A percentile compares a stretch with the other conserved stretches of the same genome.
These are phyloP conservation scores for Solanum hybrid DNA, from an alignment of 305 asterid species.

Conservation along the genomic window DNA sequence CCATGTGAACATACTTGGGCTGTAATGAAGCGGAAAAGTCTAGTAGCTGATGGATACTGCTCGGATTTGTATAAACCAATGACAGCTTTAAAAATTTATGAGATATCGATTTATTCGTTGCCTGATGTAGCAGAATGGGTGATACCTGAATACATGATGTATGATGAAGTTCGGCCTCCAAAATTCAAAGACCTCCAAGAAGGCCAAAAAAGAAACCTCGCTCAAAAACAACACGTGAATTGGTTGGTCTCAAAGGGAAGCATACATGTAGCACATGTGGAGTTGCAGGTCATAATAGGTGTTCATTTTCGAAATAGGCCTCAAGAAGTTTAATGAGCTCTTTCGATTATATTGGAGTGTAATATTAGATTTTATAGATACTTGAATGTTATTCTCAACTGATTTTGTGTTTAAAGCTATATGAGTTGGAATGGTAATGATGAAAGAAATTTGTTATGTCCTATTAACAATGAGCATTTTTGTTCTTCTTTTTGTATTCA, in stretches of 20 bases:
- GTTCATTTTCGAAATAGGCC: neutral
- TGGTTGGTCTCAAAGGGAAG: neutral
- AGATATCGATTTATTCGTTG: accelerated
- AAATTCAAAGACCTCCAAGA: neutral
- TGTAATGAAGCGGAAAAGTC: neutral
- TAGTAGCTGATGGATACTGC: neutral
- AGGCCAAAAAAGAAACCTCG: neutral
- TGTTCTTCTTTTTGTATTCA: too few species aligned
- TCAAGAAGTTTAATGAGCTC: neutral
- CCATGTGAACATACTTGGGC: neutral
- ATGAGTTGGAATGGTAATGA: too few species aligned
- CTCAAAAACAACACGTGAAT: neutral
- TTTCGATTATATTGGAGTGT: too few species aligned
- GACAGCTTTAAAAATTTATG: too few species aligned
- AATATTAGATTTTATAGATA: too few species aligned
- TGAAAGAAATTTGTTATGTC: too few species aligned
- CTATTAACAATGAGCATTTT: too few species aligned
- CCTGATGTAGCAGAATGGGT: neutral
- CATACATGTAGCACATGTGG: neutral
- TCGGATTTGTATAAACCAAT: too few species aligned
- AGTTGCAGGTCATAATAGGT: neutral
- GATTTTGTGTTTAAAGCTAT: too few species aligned
- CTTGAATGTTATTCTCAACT: too few species aligned
- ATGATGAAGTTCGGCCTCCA: neutral
- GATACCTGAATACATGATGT: neutral